Conservation (phyloP, 208 protist genomes). For the Trypanosoma melophagium region DNA sequence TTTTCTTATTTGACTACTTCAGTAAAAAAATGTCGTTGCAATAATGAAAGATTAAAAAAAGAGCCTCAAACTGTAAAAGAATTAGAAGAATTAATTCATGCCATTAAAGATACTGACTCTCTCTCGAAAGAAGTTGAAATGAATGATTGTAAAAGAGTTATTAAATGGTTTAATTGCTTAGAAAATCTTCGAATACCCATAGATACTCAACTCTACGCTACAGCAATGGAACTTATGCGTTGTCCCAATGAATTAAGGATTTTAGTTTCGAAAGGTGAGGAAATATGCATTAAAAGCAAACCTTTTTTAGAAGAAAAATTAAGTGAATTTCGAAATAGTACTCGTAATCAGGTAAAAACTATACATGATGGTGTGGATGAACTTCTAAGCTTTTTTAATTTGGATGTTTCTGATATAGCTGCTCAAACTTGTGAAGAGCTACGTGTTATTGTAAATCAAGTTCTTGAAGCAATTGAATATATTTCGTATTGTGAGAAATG, state of each 20-base stretch:
- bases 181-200: conserved; percentile 63
- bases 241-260: conserved; percentile 42
- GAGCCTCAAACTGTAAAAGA: conserved; percentile 67
- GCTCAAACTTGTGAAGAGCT: conserved; percentile 83
- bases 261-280: conserved; percentile 34
- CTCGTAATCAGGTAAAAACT: conserved; percentile 52
- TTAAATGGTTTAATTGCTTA: conserved; percentile 64
- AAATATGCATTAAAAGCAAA: conserved; percentile 38
- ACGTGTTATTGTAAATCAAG: conserved; percentile 58
- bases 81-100: conserved; percentile 54
- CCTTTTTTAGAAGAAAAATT: conserved; percentile 60
- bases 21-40: conserved; percentile 36
- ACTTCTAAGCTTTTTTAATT: conserved; percentile 80
- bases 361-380: conserved; percentile 76
- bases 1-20: conserved; percentile 32
- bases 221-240: conserved; percentile 65
- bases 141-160: conserved; percentile 45
- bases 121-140: conserved; percentile 45
- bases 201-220: conserved; percentile 48
- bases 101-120: conserved; percentile 38
- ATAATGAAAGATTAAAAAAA: conserved; percentile 39
- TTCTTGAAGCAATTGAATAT: conserved; percentile 46
- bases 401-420: conserved; percentile 86
- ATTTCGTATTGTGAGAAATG: conserved; percentile 61
- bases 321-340: conserved; percentile 41